These are phyloP conservation scores for Dioscorea alata DNA, from an alignment of 106 monocot genomes.

Conservation along the genomic window DNA sequence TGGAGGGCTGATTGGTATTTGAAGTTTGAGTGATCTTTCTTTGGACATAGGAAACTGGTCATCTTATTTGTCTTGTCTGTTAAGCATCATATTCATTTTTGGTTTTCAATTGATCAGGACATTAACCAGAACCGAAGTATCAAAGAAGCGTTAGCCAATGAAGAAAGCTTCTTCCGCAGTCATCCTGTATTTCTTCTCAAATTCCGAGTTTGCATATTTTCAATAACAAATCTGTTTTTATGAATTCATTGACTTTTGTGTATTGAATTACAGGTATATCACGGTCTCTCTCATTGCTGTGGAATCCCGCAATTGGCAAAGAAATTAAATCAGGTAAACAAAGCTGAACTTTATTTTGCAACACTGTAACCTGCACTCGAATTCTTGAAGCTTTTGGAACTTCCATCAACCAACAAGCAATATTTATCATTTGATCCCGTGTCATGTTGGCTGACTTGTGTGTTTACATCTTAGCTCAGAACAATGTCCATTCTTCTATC, in stretches of 20 bases:
- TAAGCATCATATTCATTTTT: no score
- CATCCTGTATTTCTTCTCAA: constrained; percentile 41
- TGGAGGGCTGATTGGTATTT: no score
- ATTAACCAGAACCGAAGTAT: constrained; percentile 71
- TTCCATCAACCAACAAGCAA: no score
- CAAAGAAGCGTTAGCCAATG: constrained; percentile 81
- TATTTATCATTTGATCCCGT: no score
- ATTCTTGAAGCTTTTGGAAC: no score
- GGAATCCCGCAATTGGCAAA: constrained; percentile 89
- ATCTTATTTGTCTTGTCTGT: no score
- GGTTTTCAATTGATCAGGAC: constrained; percentile 43
- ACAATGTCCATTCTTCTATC: no score
- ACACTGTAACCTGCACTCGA: not conserved
- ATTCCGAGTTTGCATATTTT: not conserved
- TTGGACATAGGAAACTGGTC: no score
- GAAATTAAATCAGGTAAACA: constrained; percentile 84
- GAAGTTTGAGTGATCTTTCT: no score
- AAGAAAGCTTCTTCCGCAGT: constrained; percentile 77
- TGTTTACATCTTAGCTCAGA: no score
- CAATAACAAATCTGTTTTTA: not conserved
- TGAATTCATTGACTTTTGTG: not conserved
- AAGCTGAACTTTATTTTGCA: not conserved
- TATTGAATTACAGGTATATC: constrained; percentile 56
- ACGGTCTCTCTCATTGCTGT: constrained; percentile 89
- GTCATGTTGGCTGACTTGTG: no score